Conservation (phyloP, 345 rosid species). For the Dipteronia sinensis region DNA sequence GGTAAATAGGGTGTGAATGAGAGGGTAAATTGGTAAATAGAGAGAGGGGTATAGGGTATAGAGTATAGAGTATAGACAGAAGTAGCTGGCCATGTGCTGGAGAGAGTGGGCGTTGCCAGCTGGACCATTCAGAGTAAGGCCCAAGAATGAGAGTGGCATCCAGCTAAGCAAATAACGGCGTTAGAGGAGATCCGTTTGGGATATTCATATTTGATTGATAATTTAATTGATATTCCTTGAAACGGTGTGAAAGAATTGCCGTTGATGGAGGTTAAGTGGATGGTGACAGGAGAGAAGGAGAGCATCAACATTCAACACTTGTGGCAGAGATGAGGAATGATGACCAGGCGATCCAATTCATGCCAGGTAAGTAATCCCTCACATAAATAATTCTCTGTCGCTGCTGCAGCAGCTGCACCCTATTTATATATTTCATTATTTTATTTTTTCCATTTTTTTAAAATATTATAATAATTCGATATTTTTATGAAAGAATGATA, state of each 20-base stretch:
- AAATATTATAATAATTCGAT: no score
- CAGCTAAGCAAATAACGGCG: conserved; percentile 40
- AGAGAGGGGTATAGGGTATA: no score
- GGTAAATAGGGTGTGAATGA: neutral
- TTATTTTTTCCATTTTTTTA: no score
- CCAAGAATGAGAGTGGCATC: conserved; percentile 28
- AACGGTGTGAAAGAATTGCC: neutral
- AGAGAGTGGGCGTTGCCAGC: conserved; percentile 32
- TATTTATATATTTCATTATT: neutral
- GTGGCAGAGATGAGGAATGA: conserved; percentile 32
- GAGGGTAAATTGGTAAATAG: conserved; percentile 10
- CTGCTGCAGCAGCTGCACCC: neutral
- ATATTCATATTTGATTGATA: neutral
- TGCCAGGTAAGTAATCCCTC: conserved; percentile 25
- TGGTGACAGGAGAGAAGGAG: conserved; percentile 26
- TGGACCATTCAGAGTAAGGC: conserved; percentile 29
- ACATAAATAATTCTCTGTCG: neutral
- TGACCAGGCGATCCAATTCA: conserved; percentile 33
- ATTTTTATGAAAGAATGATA: rapidly evolving
- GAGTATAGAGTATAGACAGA: conserved; percentile 4
- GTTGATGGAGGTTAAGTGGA: conserved; percentile 15
- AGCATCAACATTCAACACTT: neutral
- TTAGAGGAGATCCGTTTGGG: neutral
- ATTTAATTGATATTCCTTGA: no score
- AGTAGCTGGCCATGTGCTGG: conserved; percentile 44